These are phyloP conservation scores for Cucurbita argyrosperma DNA, from an alignment of 306 rosid genomes.

Conservation along the genomic window DNA sequence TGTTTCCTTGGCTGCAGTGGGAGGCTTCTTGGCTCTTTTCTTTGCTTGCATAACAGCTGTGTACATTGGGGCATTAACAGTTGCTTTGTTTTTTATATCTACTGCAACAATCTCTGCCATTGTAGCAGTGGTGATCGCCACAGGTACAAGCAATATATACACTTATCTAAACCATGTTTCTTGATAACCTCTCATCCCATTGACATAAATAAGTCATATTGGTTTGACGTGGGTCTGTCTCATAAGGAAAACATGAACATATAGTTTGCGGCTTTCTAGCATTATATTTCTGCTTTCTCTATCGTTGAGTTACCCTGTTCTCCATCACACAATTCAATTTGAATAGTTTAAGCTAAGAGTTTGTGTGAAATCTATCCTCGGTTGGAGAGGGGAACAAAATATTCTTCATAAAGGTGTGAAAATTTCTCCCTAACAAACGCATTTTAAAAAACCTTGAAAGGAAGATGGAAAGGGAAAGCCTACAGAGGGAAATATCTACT, in stretches of 20 bases:
- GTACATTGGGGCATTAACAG: constrained; percentile 67
- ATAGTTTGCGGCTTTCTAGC: not conserved
- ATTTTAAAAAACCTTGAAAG: no score
- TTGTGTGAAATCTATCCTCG: not conserved
- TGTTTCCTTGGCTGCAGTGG: constrained; percentile 72
- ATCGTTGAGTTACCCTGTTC: not conserved
- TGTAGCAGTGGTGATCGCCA: constrained; percentile 43
- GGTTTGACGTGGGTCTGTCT: not conserved
- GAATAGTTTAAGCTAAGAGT: not conserved
- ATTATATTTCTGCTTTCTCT: not conserved
- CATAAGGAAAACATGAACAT: not conserved
- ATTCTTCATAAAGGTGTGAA: no score
- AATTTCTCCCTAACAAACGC: no score
- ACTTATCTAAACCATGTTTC: not conserved
- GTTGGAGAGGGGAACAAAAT: no score
- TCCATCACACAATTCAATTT: no score
- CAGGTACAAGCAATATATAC: constrained; percentile 37
- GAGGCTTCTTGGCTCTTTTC: constrained; percentile 92
- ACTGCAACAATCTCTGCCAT: constrained; percentile 39
- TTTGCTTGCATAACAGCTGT: constrained; percentile 48
- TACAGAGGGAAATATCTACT: no score
- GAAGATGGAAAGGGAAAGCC: no score
- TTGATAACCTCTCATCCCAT: not conserved
- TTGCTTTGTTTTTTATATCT: constrained; percentile 55
- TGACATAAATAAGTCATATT: not conserved